Percentiles rank a stretch among this genome's conserved stretches.
phyloP scores from a whole-genome alignment of 129 eudicot species.

The Calendula officinalis region DNA sequence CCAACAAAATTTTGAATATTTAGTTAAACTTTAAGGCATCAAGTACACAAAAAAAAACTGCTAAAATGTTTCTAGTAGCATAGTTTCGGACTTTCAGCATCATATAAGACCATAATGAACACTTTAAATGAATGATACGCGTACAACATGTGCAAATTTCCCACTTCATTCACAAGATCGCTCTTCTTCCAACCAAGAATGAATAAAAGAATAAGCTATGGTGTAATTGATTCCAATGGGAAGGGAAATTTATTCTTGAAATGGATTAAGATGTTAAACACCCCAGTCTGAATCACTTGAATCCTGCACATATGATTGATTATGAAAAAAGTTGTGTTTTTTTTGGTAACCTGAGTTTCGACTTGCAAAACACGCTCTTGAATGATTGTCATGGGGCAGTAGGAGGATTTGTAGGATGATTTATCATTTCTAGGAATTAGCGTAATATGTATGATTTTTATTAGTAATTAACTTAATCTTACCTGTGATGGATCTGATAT shows the following conservation, averaged over 20 bases:
- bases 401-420: too few species aligned
- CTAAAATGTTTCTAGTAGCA: not conserved
- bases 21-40: not conserved
- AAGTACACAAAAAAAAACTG: not conserved
- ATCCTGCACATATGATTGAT: slow-evolving; percentile 20
- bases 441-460: not conserved
- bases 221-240: not conserved
- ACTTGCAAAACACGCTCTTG: too few species aligned
- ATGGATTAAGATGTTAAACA: slow-evolving; percentile 17
- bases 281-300: slow-evolving; percentile 40
- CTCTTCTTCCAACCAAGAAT: not conserved
- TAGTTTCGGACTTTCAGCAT: not conserved
- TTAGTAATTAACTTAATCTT: slow-evolving; percentile 13
- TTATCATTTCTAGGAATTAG: too few species aligned
- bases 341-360: too few species aligned
- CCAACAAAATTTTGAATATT: too few species aligned
- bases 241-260: slow-evolving; percentile 4
- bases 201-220: not conserved
- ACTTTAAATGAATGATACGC: not conserved
- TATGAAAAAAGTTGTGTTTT: not conserved
- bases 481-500: slow-evolving; percentile 64
- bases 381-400: too few species aligned
- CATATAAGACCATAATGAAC: not conserved
- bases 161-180: not conserved
- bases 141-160: slow-evolving; percentile 2